These are phyloP conservation scores for Nematodospora valgi DNA, from an alignment of 805 yeast species.

Conservation along the genomic window DNA sequence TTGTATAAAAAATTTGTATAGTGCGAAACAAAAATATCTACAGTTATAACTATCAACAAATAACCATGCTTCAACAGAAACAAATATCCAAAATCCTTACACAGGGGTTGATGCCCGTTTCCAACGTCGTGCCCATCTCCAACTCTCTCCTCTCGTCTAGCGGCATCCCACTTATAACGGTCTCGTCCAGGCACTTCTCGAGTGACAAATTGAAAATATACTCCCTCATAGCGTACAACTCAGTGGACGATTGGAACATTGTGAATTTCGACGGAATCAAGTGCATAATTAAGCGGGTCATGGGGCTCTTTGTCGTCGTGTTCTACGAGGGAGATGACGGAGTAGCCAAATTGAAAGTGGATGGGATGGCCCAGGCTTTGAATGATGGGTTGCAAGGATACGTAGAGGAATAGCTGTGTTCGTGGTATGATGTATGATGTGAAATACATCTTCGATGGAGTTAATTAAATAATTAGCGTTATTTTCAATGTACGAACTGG, in stretches of 20 bases:
- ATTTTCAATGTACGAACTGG: no score
- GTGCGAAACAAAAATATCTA: background rate
- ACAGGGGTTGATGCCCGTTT: constrained; percentile 25
- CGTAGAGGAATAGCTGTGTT: background rate
- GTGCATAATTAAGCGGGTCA: constrained; percentile 1
- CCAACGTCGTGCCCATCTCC: constrained; percentile 19
- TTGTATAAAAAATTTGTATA: no score
- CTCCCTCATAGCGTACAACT: constrained; percentile 32
- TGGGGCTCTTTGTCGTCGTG: constrained; percentile 12
- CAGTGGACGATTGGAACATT: constrained; percentile 24
- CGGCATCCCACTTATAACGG: constrained; percentile 41
- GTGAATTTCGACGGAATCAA: constrained; percentile 27
- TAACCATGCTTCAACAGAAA: constrained; percentile 36
- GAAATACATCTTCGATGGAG: background rate
- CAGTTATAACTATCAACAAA: background rate
- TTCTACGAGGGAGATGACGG: constrained; percentile 28
- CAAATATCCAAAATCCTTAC: constrained; percentile 33
- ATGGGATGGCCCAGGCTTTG: constrained; percentile 27
- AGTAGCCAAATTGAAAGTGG: constrained; percentile 34
- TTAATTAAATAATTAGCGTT: background rate
- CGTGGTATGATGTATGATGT: background rate
- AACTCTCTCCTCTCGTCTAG: constrained; percentile 32
- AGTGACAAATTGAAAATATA: constrained; percentile 32
- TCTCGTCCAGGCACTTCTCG: constrained; percentile 9
- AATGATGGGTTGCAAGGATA: constrained; percentile 34